phyloP scores from a whole-genome alignment of 768 basidiomycete genomes.

The Boletus subparvulus region DNA sequence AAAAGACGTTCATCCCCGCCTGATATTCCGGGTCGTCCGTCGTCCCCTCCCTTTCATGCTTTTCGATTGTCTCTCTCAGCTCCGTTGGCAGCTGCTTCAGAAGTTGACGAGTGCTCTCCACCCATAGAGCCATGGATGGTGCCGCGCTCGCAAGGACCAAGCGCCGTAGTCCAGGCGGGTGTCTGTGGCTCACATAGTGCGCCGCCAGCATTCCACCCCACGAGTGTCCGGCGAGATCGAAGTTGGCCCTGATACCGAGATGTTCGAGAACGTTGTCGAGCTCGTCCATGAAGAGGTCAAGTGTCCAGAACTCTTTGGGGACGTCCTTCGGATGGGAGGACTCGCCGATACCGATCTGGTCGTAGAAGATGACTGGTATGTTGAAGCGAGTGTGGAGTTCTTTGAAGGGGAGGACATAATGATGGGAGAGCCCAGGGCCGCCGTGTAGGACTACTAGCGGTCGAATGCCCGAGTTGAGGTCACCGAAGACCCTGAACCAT shows the following conservation, averaged over 20 bases:
- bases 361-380: slow-evolving; percentile 50
- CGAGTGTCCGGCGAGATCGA: slow-evolving; percentile 52
- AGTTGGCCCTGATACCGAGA: slow-evolving; percentile 41
- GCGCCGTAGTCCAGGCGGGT: slow-evolving; percentile 40
- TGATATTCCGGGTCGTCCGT: slow-evolving; percentile 34
- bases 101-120: slow-evolving; percentile 23
- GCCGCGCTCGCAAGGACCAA: slow-evolving; percentile 36
- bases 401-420: slow-evolving; percentile 40
- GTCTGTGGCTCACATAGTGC: slow-evolving; percentile 38
- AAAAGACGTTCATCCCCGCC: slow-evolving; percentile 28
- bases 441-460: slow-evolving; percentile 49
- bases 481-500: slow-evolving; percentile 46
- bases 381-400: slow-evolving; percentile 32
- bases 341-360: slow-evolving; percentile 47
- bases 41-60: slow-evolving; percentile 37
- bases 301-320: slow-evolving; percentile 39
- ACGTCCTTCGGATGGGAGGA: slow-evolving; percentile 41
- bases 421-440: slow-evolving; percentile 41
- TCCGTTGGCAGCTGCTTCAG: slow-evolving; percentile 29
- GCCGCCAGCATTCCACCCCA: slow-evolving; percentile 57
- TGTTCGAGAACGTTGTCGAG: slow-evolving; percentile 47
- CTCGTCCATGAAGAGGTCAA: slow-evolving; percentile 53
- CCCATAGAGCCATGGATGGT: slow-evolving; percentile 32
- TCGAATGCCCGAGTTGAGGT: slow-evolving; percentile 29
- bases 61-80: slow-evolving; percentile 28